These are phyloP conservation scores for Drechslerella stenobrocha DNA, from an alignment of 2,329 filamentous ascomycete species.

Conservation along the genomic window DNA sequence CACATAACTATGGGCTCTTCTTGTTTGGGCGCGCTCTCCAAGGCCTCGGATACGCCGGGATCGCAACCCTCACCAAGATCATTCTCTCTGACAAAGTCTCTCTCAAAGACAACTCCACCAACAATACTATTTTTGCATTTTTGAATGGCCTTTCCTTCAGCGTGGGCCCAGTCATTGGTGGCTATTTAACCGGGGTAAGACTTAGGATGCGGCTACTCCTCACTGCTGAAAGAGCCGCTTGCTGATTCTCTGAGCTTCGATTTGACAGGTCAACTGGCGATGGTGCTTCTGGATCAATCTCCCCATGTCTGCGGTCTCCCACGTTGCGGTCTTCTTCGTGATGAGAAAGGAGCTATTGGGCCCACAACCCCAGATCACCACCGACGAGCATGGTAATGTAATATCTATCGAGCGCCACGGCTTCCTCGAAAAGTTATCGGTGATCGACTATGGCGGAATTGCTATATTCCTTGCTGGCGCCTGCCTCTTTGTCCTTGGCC, in stretches of 20 bases:
- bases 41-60: slow-evolving; percentile 65
- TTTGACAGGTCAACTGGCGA: slow-evolving; percentile 63
- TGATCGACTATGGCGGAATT: slow-evolving; percentile 63
- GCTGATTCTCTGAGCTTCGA: slow-evolving; percentile 58
- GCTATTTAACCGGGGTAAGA: slow-evolving; percentile 55
- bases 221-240: slow-evolving; percentile 50
- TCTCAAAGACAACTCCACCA: slow-evolving; percentile 65
- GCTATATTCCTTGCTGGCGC: slow-evolving; percentile 63
- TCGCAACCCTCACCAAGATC: slow-evolving; percentile 65
- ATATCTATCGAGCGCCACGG: slow-evolving; percentile 52
- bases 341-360: slow-evolving; percentile 65
- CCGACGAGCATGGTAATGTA: slow-evolving; percentile 56
- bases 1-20: slow-evolving; percentile 63
- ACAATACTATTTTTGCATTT: slow-evolving; percentile 66
- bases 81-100: slow-evolving; percentile 69
- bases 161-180: slow-evolving; percentile 66
- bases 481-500: slow-evolving; percentile 61
- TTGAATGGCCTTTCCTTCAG: slow-evolving; percentile 65
- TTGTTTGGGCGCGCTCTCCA: slow-evolving; percentile 68
- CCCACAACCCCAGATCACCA: slow-evolving; percentile 59
- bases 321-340: slow-evolving; percentile 63
- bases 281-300: slow-evolving; percentile 70
- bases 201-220: neutral
- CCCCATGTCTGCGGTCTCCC: slow-evolving; percentile 61
- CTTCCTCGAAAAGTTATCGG: slow-evolving; percentile 60